These are phyloP conservation scores for Auriscalpium orientale DNA, from an alignment of 768 basidiomycete genomes.

Conservation along the genomic window DNA sequence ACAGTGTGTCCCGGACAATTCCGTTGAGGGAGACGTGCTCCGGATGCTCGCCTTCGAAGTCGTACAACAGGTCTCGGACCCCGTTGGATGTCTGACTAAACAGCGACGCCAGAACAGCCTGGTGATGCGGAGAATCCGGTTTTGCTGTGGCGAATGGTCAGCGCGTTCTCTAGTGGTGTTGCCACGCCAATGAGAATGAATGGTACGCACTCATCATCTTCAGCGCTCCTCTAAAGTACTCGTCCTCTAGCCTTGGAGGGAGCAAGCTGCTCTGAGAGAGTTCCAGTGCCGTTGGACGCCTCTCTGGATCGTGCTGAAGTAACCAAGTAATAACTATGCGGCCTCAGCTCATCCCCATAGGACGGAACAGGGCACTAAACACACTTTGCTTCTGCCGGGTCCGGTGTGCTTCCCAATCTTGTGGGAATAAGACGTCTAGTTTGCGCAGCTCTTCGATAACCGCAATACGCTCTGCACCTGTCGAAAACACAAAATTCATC, in stretches of 20 bases:
- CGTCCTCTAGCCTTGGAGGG: conserved; percentile 73
- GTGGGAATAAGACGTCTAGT: conserved; percentile 70
- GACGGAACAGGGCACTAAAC: conserved; percentile 18
- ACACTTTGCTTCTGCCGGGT: conserved; percentile 62
- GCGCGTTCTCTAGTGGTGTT: neutral
- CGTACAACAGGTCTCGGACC: conserved; percentile 66
- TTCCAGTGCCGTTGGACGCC: conserved; percentile 76
- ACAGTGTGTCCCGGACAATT: conserved; percentile 69
- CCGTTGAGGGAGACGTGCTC: conserved; percentile 67
- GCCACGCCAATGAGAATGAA: neutral
- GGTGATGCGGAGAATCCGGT: conserved; percentile 74
- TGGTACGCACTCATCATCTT: conserved; percentile 57
- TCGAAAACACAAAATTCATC: conserved; percentile 84
- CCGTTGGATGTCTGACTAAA: conserved; percentile 68
- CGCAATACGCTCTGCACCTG: conserved; percentile 74
- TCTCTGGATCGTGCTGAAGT: conserved; percentile 72
- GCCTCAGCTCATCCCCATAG: neutral
- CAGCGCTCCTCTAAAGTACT: conserved; percentile 76
- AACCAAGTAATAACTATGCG: conserved; percentile 70
- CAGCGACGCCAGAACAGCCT: conserved; percentile 66
- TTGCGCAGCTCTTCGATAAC: conserved; percentile 76
- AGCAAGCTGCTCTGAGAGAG: conserved; percentile 72
- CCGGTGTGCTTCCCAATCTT: conserved; percentile 56
- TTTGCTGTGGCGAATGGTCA: conserved; percentile 41
- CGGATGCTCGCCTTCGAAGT: conserved; percentile 57